A percentile compares a stretch with the other conserved stretches of the same genome.
Conservation (phyloP, 768 basidiomycete genomes). For the Tulasnella calospora region DNA sequence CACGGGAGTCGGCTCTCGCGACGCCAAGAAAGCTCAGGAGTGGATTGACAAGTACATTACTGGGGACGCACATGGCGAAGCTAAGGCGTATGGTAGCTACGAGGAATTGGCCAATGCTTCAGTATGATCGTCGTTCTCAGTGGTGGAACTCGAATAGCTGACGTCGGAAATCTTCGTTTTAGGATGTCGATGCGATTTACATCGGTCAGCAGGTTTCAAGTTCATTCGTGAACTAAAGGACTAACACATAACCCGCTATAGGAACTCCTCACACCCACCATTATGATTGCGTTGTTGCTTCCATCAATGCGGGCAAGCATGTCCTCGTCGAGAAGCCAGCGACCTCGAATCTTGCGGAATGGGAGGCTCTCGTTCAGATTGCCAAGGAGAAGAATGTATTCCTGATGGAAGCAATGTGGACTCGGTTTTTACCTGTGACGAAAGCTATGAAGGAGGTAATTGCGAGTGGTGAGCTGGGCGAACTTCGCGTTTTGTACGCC, state of each 20-base stretch:
- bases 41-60: slow-evolving; percentile 57
- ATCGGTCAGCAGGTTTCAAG: slow-evolving; percentile 45
- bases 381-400: slow-evolving; percentile 77
- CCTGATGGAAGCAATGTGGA: slow-evolving; percentile 92
- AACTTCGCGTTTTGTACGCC: slow-evolving; percentile 50
- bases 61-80: slow-evolving; percentile 40
- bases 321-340: slow-evolving; percentile 88
- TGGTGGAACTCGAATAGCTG: too few relatives aligned
- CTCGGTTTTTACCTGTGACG: slow-evolving; percentile 69
- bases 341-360: slow-evolving; percentile 69
- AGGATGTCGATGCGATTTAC: slow-evolving; percentile 74
- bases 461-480: slow-evolving; percentile 59
- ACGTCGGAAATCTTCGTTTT: background rate
- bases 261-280: slow-evolving; percentile 84
- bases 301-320: slow-evolving; percentile 74
- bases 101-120: slow-evolving; percentile 66
- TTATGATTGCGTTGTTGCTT: slow-evolving; percentile 68
- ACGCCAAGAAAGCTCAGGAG: slow-evolving; percentile 57
- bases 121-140: slow-evolving; percentile 39
- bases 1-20: slow-evolving; percentile 71
- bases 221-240: background rate
- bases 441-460: slow-evolving; percentile 59
- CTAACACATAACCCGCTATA: slow-evolving; percentile 30
- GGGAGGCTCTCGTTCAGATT: slow-evolving; percentile 63
- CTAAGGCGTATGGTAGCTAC: slow-evolving; percentile 67